Evolutionary conservation across 257 asterid species (phyloP).

Genomic region (Scutellaria minor): DNA sequence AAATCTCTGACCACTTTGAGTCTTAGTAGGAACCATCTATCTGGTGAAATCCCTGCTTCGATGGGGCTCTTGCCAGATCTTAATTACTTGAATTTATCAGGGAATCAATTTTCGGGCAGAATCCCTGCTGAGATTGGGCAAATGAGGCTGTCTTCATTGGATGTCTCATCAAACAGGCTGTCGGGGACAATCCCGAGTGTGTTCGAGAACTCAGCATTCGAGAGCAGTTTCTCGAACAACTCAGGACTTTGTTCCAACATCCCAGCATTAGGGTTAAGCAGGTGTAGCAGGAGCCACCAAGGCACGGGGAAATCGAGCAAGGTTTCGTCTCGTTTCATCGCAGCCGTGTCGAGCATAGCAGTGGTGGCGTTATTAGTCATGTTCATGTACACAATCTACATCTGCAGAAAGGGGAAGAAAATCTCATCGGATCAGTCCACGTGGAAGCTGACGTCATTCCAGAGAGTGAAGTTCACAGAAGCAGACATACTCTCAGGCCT

Average conservation of each 20-base stretch:
- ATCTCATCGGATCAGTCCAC: constrained; percentile 39
- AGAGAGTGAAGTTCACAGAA: constrained; percentile 70
- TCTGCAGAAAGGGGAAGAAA: constrained; percentile 46
- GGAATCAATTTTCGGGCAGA: constrained; percentile 66
- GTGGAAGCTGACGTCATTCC: constrained; percentile 85
- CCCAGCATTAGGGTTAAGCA: constrained; percentile 50
- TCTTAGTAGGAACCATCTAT: constrained; percentile 65
- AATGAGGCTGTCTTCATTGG: constrained; percentile 43
- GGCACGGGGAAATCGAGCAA: constrained; percentile 35
- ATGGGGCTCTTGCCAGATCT: constrained; percentile 58
- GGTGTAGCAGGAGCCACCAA: constrained; percentile 37
- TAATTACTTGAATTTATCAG: constrained; percentile 64
- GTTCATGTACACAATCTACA: constrained; percentile 47
- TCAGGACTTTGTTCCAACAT: constrained; percentile 61
- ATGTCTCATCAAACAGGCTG: constrained; percentile 75
- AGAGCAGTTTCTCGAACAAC: constrained; percentile 66
- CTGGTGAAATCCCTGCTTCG: constrained; percentile 71
- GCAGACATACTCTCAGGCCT: constrained; percentile 56
- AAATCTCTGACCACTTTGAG: constrained; percentile 47
- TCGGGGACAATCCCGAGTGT: constrained; percentile 64
- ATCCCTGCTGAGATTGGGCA: constrained; percentile 62
- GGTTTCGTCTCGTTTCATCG: constrained; percentile 51
- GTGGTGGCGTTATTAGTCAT: constrained; percentile 51
- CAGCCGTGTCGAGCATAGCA: constrained; percentile 63
- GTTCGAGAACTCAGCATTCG: constrained; percentile 60